phyloP scores from a whole-genome alignment of 768 basidiomycete species.

The Multifurca ochricompacta region DNA sequence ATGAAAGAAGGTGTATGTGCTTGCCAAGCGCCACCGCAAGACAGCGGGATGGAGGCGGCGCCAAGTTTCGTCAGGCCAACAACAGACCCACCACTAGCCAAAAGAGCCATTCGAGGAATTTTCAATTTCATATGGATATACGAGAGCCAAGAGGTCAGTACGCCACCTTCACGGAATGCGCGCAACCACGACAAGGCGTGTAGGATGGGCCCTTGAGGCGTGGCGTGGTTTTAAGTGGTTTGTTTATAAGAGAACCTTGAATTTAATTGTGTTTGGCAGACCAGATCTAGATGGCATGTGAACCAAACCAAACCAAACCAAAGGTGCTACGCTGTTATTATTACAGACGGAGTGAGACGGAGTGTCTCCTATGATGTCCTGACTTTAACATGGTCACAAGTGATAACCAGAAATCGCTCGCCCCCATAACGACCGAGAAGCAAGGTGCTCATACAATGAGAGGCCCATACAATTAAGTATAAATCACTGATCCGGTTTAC shows the following conservation, averaged over 20 bases:
- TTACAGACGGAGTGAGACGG: too few species aligned
- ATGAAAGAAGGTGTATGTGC: constrained; percentile 3
- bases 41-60: not conserved
- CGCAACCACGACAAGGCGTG: constrained; percentile 13
- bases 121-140: too few species aligned
- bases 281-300: too few species aligned
- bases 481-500: constrained; percentile 15
- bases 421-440: not conserved
- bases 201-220: constrained; percentile 6
- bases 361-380: too few species aligned
- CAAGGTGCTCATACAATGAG: not conserved
- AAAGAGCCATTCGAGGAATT: not conserved
- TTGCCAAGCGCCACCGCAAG: not conserved
- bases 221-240: not conserved
- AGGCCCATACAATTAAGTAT: constrained; percentile 13
- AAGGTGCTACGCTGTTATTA: too few species aligned
- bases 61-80: not conserved
- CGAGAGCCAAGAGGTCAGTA: too few species aligned
- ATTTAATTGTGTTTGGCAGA: too few species aligned
- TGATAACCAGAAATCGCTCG: not conserved
- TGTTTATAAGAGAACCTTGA: too few species aligned
- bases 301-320: too few species aligned
- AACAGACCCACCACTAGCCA: not conserved
- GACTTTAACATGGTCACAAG: not conserved
- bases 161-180: constrained; percentile 16